Evolutionary conservation across 2,329 filamentous ascomycete species (phyloP).

Genomic region (Uncinocarpus reesii): DNA sequence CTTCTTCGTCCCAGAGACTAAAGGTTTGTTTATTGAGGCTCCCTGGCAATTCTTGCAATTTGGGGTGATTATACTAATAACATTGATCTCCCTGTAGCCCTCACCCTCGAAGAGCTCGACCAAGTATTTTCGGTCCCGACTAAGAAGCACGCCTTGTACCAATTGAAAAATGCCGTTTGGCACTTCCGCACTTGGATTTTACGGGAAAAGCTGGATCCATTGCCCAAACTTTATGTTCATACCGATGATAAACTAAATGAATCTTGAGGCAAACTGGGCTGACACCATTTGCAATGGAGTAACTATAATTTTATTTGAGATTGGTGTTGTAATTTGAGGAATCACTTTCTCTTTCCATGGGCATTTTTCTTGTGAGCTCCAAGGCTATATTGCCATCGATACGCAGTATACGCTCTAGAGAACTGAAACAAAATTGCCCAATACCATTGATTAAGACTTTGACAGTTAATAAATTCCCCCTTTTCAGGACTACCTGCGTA

Average conservation of each 20-base stretch:
- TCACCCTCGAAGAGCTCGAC: constrained; percentile 40
- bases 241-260: neutral
- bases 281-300: neutral
- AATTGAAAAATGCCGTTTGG: constrained; percentile 32
- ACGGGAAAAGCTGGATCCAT: constrained; percentile 28
- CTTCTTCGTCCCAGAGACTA: constrained; percentile 44
- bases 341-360: too few relatives aligned
- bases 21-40: too few relatives aligned
- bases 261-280: neutral
- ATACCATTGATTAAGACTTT: too few relatives aligned
- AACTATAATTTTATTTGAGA: too few relatives aligned
- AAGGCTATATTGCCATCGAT: too few relatives aligned
- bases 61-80: constrained; percentile 19
- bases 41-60: too few relatives aligned
- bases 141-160: constrained; percentile 33
- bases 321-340: too few relatives aligned
- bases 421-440: too few relatives aligned
- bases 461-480: too few relatives aligned
- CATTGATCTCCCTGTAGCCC: constrained; percentile 15
- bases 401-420: too few relatives aligned
- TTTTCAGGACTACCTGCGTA: too few relatives aligned
- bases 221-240: constrained; percentile 15
- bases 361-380: too few relatives aligned
- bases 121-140: constrained; percentile 47
- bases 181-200: constrained; percentile 34